phyloP scores from a whole-genome alignment of 176 grass and related monocot genomes.

The Carex cristatella region DNA sequence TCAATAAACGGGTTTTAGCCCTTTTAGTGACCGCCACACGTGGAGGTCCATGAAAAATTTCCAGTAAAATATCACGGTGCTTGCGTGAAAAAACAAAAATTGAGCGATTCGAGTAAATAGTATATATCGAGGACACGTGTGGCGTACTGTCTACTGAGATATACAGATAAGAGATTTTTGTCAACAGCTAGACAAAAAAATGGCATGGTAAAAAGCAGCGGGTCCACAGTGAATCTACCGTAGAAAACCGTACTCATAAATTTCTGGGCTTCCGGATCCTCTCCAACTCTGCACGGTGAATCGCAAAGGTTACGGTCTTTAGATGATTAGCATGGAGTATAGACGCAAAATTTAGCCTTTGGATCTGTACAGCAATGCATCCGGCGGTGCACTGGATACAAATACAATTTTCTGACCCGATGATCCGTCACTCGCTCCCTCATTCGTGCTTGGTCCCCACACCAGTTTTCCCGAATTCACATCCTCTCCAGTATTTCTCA shows the following conservation, averaged over 20 bases:
- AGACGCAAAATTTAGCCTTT: too few relatives aligned
- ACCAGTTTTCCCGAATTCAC: neutral
- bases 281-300: too few relatives aligned
- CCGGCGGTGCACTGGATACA: too few relatives aligned
- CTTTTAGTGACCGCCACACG: neutral
- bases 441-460: neutral
- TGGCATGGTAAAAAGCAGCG: too few relatives aligned
- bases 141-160: neutral
- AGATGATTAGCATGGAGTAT: too few relatives aligned
- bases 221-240: neutral
- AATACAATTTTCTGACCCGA: neutral
- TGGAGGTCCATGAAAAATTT: neutral
- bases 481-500: too few relatives aligned
- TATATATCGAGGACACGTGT: neutral
- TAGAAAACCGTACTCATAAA: neutral
- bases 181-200: neutral
- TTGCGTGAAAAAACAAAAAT: neutral
- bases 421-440: conserved; percentile 11
- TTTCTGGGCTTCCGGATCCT: too few relatives aligned
- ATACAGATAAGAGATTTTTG: neutral
- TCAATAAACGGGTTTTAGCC: neutral
- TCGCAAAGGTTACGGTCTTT: too few relatives aligned
- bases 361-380: too few relatives aligned
- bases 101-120: neutral
- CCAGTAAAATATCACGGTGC: neutral